Percentiles rank a stretch among this genome's conserved stretches.
Evolutionary conservation across 352 stramenopile species (phyloP).

Genomic region (Pythium chondricola): DNA sequence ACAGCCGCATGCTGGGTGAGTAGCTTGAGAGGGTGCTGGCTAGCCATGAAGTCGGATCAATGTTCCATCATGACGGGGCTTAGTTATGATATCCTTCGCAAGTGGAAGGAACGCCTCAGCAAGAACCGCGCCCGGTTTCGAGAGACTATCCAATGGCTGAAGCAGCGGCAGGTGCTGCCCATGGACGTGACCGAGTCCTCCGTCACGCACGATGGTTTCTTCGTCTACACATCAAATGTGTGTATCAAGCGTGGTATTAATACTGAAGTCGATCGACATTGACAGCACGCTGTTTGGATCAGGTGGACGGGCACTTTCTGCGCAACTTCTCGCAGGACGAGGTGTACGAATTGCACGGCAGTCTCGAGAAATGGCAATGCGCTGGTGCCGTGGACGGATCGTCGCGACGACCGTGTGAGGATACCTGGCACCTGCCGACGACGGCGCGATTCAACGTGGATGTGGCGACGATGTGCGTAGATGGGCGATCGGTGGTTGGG

Average conservation of each 20-base stretch:
- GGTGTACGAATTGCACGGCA: slow-evolving; percentile 88
- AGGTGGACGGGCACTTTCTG: slow-evolving; percentile 87
- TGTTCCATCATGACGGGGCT: too few relatives aligned
- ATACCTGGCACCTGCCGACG: slow-evolving; percentile 45
- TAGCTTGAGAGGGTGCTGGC: background rate
- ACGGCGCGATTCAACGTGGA: slow-evolving; percentile 65
- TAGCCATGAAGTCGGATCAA: background rate
- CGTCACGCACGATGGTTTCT: slow-evolving; percentile 72
- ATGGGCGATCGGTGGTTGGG: slow-evolving; percentile 25
- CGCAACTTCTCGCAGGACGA: slow-evolving; percentile 65
- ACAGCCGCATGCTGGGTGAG: slow-evolving; percentile 66
- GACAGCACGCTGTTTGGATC: background rate
- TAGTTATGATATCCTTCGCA: slow-evolving; percentile 60
- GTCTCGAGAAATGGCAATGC: slow-evolving; percentile 74
- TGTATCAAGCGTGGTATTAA: background rate
- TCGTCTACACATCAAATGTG: slow-evolving; percentile 91
- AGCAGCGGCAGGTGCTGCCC: slow-evolving; percentile 26
- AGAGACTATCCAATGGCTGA: slow-evolving; percentile 32
- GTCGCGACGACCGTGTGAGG: slow-evolving; percentile 30
- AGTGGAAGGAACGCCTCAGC: slow-evolving; percentile 37
- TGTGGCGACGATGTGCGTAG: slow-evolving; percentile 51
- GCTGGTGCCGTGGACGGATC: slow-evolving; percentile 42
- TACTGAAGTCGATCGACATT: too few relatives aligned
- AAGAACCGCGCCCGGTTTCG: slow-evolving; percentile 21
- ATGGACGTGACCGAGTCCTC: slow-evolving; percentile 15